A percentile compares a stretch with the other conserved stretches of the same genome.
Evolutionary conservation across 148 eudicot genomes (phyloP).

Genomic region (Heliamphora exappendiculata): DNA sequence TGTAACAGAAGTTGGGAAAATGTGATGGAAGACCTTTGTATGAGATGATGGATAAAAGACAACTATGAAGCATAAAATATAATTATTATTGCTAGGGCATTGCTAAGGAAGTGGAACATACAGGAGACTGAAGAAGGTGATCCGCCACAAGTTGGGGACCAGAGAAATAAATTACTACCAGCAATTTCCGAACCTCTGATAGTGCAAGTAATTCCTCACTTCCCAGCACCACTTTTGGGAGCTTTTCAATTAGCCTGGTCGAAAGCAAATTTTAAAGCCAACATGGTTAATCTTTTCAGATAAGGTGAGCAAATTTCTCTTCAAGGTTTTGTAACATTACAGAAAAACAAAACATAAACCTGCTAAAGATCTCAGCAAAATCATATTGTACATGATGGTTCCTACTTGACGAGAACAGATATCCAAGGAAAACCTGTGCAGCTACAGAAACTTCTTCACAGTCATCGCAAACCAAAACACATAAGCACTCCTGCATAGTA

Average conservation of each 20-base stretch:
- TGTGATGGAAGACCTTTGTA: background rate
- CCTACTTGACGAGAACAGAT: conserved; percentile 38
- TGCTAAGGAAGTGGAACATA: conserved; percentile 29
- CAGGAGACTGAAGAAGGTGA: conserved; percentile 73
- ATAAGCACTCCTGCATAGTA: conserved; percentile 67
- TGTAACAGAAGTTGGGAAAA: conserved; percentile 3
- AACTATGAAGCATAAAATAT: background rate
- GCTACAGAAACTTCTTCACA: conserved; percentile 60
- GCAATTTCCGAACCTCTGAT: conserved; percentile 72
- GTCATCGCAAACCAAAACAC: conserved; percentile 76
- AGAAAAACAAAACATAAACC: conserved; percentile 34
- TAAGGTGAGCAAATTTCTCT: conserved; percentile 1
- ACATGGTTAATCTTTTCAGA: conserved; percentile 1
- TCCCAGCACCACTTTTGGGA: conserved; percentile 77
- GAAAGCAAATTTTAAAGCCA: background rate
- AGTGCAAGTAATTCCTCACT: conserved; percentile 66
- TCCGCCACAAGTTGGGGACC: conserved; percentile 76
- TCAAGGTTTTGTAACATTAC: background rate
- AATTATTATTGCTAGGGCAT: conserved; percentile 1
- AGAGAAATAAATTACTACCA: conserved; percentile 69
- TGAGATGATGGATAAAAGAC: background rate
- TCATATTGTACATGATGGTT: conserved; percentile 47
- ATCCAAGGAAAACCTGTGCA: conserved; percentile 60
- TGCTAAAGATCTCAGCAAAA: conserved; percentile 58
- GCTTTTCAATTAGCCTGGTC: conserved; percentile 76